Evolutionary conservation across 73 alveolate species (phyloP).

Genomic region (Symbiodinium natans): DNA sequence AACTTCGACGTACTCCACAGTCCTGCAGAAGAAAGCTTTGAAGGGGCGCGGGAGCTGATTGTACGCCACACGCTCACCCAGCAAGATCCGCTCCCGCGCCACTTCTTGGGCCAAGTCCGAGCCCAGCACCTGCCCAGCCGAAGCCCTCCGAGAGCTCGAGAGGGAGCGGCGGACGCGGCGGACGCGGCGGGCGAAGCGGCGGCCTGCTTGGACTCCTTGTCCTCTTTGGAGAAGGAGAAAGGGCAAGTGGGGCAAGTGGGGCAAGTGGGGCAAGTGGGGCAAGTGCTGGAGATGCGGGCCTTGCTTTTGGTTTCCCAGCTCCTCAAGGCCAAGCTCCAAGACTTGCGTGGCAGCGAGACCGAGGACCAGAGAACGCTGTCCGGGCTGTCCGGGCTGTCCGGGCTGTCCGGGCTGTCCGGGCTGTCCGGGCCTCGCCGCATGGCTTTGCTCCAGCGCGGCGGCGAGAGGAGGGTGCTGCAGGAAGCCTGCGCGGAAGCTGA

Average conservation of each 20-base stretch:
- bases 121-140: constrained; percentile 22
- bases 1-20: not conserved
- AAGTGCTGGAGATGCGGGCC: constrained; percentile 47
- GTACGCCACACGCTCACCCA: constrained; percentile 34
- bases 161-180: not conserved
- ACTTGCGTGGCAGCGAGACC: not conserved
- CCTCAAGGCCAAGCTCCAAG: constrained; percentile 14
- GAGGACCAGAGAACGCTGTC: not conserved
- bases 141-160: not conserved
- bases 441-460: constrained; percentile 13
- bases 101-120: constrained; percentile 34
- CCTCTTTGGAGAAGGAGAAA: not conserved
- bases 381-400: not conserved
- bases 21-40: not conserved
- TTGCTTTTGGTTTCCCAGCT: constrained; percentile 43
- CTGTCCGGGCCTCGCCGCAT: not conserved
- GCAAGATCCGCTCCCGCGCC: constrained; percentile 4
- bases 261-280: not conserved
- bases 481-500: not conserved
- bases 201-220: not conserved
- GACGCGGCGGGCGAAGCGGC: not conserved
- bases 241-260: too few species aligned
- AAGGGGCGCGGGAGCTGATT: constrained; percentile 17
- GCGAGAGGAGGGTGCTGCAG: constrained; percentile 35
- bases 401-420: too few species aligned